Base-by-base conservation (phyloP, 1,284 basidiomycete species). In the Porphyrellus sp. region DNA sequence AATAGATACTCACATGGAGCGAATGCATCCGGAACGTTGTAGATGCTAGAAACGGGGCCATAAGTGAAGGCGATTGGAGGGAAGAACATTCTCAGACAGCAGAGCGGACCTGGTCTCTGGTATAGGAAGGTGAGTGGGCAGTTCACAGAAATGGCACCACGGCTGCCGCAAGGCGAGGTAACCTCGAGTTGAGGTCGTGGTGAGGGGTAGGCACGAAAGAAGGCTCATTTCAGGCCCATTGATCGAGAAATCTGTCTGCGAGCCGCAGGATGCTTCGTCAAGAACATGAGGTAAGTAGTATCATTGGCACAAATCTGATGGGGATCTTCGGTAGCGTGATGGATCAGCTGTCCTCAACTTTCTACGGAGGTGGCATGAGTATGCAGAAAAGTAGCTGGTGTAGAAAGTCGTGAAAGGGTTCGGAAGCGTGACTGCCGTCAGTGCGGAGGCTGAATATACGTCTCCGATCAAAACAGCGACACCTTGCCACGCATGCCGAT, bases 1-100 rank as follows among this genome's bases (percentile, higher is more conserved):
- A 71, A 15, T 71, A 71, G 38, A 64, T 65, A 69, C 75, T 61
- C 52, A 77, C 77, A 80, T 34, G 78, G 74, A 45, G 72, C 68
- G 27, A 79, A 68, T 0, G 70, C 74, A 68, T 86, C 82, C 53
- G 75, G 70, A 37, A 86, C 74, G 57, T 75, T 80, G 35, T 73
- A 69, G 6, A 71, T 71, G 55, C 80, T 82, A 25, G 78, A 74
- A 30, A 76, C 72, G 43, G 83, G 83, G 42, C 78, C 79, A 42
- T 81, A 75, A 41, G 69, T 62, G 56, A 80, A 77, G 25, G 72
- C 74, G 33, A 68, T 68, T 12, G 79, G 72, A 27, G 71, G 59
- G 30, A 76, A 75, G 15, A 72, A 68, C 77, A 78, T 79, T 9
- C 20, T 42, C 34, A n/a, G n/a, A 24, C 12, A 15, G 25, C 30